Evolutionary conservation across 2,329 filamentous ascomycete species (phyloP), one percentile per base, ranked within the genome.

Genomic region (Diaporthe longicolla): DNA sequence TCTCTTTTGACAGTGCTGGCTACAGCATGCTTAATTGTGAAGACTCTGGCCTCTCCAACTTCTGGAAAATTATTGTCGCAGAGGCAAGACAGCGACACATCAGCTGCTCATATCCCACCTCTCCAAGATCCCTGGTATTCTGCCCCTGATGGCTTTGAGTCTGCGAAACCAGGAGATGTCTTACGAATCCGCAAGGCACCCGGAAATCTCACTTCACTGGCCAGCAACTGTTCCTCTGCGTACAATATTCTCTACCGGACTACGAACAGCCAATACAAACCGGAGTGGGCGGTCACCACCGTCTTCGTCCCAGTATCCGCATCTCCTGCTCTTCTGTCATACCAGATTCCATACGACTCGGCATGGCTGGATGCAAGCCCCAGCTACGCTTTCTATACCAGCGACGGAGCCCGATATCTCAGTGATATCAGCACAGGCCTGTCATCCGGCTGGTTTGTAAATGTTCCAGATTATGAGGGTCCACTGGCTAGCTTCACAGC

Each of bases 381-480:
- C 48, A 84, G 80, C 26, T 86, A 84, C 70, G 76, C 79, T 3
- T 76, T 83, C 24, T 77, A 78, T 77, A 61, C 70, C 72, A 68
- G 73, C 15, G 76, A 76, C 75, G 79, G 17, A 19, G n/a, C 29
- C 7, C 11, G 40, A 7, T 66, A 19, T 45, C 78, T 80, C 61
- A 71, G 74, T 2, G 81, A 83, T 65, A 77, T 82, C 13, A 57
- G 78, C 21, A 73, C 78, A 35, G 80, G 85, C 6, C 81, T 87
- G 5, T 79, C 79, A 6, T 75, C 79, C 77, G 85, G 85, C 9
- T 87, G 84, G 84, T 81, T 81, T n/a, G 81, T 89, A 40, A 84
- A 81, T 9, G 79, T 84, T 0, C 85, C 87, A 0, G 87, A 89
- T 75, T 85, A 84, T 57, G 84, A 87, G 65, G 85, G 85, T 0